Conservation (phyloP, 305 asterid genomes). For the Fraxinus dipetala region DNA sequence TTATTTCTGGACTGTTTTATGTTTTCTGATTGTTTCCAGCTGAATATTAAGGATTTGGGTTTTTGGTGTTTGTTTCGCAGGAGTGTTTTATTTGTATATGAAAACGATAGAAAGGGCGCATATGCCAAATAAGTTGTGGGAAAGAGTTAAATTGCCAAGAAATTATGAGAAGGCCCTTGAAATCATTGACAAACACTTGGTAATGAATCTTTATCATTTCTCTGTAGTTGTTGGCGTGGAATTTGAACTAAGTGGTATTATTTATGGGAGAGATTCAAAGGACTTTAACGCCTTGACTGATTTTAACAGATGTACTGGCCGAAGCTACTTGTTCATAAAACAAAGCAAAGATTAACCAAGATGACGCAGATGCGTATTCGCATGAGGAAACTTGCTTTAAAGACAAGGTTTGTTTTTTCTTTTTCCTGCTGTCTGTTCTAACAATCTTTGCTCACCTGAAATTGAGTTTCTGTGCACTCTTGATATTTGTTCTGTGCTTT, state of each 20-base stretch:
- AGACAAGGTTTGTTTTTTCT: conserved; percentile 59
- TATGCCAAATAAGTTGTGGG: conserved; percentile 94
- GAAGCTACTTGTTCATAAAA: conserved; percentile 76
- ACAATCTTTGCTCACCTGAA: neutral
- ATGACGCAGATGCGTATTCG: conserved; percentile 96
- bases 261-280: conserved; percentile 14
- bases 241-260: neutral
- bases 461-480: neutral
- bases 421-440: neutral
- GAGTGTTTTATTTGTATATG: conserved; percentile 87
- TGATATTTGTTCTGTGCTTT: neutral
- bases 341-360: conserved; percentile 81
- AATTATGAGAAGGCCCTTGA: conserved; percentile 83
- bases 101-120: conserved; percentile 98
- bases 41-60: conserved; percentile 4
- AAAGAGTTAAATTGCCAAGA: conserved; percentile 84
- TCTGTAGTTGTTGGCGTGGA: neutral
- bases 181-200: conserved; percentile 86
- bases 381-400: conserved; percentile 87
- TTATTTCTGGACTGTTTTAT: neutral
- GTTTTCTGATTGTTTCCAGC: neutral
- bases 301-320: conserved; percentile 75
- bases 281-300: conserved; percentile 3
- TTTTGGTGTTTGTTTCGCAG: conserved; percentile 36
- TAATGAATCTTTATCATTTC: conserved; percentile 24